These are phyloP conservation scores for Diutina sp. DNA, from an alignment of 1,139 yeast species.

Conservation along the genomic window DNA sequence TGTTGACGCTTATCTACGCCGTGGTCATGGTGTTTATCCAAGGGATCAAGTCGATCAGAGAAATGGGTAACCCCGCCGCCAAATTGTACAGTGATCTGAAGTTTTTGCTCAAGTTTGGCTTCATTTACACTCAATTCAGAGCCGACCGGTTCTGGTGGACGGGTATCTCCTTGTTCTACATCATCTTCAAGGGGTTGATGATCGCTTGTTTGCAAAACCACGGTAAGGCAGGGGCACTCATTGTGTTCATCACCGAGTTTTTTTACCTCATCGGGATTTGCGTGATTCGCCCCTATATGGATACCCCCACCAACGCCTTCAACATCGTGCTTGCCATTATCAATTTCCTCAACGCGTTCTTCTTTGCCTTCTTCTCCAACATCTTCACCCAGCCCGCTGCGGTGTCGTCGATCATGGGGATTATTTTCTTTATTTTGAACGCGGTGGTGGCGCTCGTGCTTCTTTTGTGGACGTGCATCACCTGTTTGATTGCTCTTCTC, in stretches of 20 bases:
- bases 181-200: constrained; percentile 63
- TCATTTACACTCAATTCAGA: constrained; percentile 79
- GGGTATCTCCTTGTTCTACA: constrained; percentile 47
- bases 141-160: constrained; percentile 85
- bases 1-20: constrained; percentile 62
- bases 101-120: constrained; percentile 81
- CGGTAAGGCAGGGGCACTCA: constrained; percentile 73
- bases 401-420: constrained; percentile 84
- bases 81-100: constrained; percentile 74
- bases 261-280: constrained; percentile 51
- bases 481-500: constrained; percentile 48
- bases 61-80: constrained; percentile 88
- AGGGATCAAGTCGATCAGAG: constrained; percentile 58
- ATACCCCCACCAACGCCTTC: constrained; percentile 83
- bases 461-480: neutral
- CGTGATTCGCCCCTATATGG: constrained; percentile 80
- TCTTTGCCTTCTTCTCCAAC: constrained; percentile 81
- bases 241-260: constrained; percentile 66
- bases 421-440: constrained; percentile 58
- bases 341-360: constrained; percentile 68
- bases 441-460: constrained; percentile 2
- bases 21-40: constrained; percentile 53
- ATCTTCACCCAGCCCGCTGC: constrained; percentile 75
- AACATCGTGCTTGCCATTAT: constrained; percentile 77
- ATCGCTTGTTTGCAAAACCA: constrained; percentile 75